phyloP scores from a whole-genome alignment of 2,329 filamentous ascomycete species.

The Sclerotinia subarctica region DNA sequence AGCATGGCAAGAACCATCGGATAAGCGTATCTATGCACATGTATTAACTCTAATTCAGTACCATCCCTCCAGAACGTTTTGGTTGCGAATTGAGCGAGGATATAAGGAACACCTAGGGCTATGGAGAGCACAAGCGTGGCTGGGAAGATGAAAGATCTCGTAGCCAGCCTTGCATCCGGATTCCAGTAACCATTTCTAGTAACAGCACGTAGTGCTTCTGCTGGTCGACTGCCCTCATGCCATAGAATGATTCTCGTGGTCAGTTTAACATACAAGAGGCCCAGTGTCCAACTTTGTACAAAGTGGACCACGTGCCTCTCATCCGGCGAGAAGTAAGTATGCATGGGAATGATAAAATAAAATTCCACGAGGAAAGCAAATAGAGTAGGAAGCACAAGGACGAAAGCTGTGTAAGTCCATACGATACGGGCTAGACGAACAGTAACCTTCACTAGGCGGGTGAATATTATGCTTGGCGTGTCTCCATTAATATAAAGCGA shows the following conservation, averaged over 20 bases:
- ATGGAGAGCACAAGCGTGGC: conserved; percentile 57
- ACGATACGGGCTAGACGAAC: conserved; percentile 46
- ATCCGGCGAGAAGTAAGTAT: conserved; percentile 35
- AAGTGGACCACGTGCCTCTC: conserved; percentile 73
- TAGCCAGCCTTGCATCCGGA: conserved; percentile 76
- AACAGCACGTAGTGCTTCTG: conserved; percentile 71
- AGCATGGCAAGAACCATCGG: conserved; percentile 50
- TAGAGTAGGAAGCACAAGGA: conserved; percentile 76
- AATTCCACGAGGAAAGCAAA: conserved; percentile 80
- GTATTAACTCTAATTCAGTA: conserved; percentile 31
- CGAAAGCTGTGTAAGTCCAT: conserved; percentile 74
- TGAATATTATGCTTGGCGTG: conserved; percentile 34
- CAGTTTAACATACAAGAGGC: conserved; percentile 85
- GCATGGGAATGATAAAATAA: conserved; percentile 79
- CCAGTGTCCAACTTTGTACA: conserved; percentile 91
- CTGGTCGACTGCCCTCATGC: conserved; percentile 66
- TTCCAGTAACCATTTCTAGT: conserved; percentile 72
- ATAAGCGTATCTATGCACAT: conserved; percentile 66
- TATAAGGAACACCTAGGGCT: conserved; percentile 63
- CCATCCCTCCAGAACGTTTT: conserved; percentile 37
- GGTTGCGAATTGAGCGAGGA: conserved; percentile 53
- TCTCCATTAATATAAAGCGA: conserved; percentile 32
- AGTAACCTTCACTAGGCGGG: conserved; percentile 24
- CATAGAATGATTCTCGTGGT: conserved; percentile 65
- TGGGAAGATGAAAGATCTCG: conserved; percentile 82